Evolutionary conservation across 2,329 filamentous ascomycete species (phyloP).

Genomic region (Lomentospora prolificans): DNA sequence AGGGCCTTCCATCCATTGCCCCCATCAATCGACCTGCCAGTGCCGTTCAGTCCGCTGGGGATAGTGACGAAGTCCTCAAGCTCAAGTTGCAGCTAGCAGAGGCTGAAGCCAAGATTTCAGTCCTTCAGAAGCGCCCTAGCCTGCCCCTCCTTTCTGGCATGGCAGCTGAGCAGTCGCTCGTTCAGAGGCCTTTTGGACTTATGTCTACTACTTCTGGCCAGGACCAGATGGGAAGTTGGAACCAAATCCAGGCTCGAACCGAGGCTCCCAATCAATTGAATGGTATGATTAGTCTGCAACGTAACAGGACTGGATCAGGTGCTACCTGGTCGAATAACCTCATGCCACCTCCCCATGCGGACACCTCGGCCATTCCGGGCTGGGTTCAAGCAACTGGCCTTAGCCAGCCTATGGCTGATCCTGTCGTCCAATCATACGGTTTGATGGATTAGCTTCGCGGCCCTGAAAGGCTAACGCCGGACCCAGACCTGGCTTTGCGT

Average conservation of each 20-base stretch:
- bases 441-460: constrained; percentile 30
- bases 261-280: no score
- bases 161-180: neutral
- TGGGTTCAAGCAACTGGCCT: constrained; percentile 34
- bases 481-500: constrained; percentile 37
- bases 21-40: constrained; percentile 45
- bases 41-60: constrained; percentile 27
- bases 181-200: neutral
- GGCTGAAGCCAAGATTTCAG: constrained; percentile 60
- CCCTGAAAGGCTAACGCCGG: constrained; percentile 35
- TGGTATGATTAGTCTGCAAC: neutral
- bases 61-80: constrained; percentile 51
- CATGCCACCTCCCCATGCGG: neutral
- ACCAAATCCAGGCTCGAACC: neutral
- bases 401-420: constrained; percentile 31
- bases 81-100: constrained; percentile 63
- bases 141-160: neutral
- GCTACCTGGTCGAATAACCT: constrained; percentile 43
- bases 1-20: constrained; percentile 37
- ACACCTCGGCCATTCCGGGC: constrained; percentile 9
- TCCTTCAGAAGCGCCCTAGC: constrained; percentile 29
- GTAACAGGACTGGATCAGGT: constrained; percentile 38
- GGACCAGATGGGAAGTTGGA: neutral
- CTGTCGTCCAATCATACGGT: constrained; percentile 20
- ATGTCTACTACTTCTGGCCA: neutral